Percentiles rank a stretch among this genome's conserved stretches.
Evolutionary conservation across 768 basidiomycete genomes (phyloP).

Genomic region (Dioszegia aurantiaca): DNA sequence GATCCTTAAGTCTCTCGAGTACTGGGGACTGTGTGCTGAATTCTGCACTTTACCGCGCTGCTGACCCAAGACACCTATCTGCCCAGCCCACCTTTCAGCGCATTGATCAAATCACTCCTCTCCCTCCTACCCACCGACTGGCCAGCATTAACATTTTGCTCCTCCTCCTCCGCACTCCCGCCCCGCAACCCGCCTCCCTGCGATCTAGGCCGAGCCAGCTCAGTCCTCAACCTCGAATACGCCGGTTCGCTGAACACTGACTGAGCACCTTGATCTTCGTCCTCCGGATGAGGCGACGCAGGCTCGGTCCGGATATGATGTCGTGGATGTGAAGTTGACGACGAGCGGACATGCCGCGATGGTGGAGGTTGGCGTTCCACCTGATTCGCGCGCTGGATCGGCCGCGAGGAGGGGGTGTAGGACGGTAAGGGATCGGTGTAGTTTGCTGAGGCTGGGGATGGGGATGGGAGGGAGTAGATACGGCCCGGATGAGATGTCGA

Average conservation of each 20-base stretch:
- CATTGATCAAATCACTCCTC: conserved; percentile 9
- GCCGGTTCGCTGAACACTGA: conserved; percentile 35
- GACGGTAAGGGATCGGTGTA: neutral
- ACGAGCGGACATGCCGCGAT: conserved; percentile 1
- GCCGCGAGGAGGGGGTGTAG: neutral
- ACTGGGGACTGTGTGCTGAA: too few relatives aligned
- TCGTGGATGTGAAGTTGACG: conserved; percentile 1
- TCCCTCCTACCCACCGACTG: neutral
- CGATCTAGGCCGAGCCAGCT: conserved; percentile 18
- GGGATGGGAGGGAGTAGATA: neutral
- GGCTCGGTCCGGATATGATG: conserved; percentile 7
- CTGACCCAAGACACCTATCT: too few relatives aligned
- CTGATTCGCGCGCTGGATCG: neutral
- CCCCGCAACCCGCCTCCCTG: conserved; percentile 18
- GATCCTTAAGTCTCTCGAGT: too few relatives aligned
- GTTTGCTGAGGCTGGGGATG: neutral
- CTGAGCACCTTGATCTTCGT: neutral
- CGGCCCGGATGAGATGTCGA: neutral
- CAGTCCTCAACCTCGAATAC: conserved; percentile 30
- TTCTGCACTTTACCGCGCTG: too few relatives aligned
- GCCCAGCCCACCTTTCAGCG: conserved; percentile 1
- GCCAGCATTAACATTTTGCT: neutral
- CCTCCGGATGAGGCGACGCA: neutral
- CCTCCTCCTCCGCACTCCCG: conserved; percentile 26
- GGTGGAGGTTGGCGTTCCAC: neutral